phyloP scores from a whole-genome alignment of 2,329 filamentous ascomycete genomes.

The Amylocarpus encephaloides region DNA sequence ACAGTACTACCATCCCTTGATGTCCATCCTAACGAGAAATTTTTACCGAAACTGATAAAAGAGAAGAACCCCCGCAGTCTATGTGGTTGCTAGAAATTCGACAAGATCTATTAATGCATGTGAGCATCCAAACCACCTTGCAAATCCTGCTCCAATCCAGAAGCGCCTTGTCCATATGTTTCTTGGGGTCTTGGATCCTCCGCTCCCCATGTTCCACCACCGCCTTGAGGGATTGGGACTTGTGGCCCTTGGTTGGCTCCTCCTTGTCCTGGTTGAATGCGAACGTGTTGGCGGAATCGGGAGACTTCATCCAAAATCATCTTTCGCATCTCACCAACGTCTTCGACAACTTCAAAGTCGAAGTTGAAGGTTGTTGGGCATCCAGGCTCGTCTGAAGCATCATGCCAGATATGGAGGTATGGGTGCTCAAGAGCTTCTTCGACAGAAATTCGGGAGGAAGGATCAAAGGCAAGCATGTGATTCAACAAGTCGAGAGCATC shows the following conservation, averaged over 20 bases:
- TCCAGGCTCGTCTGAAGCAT: constrained; percentile 88
- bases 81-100: too few species aligned
- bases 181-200: constrained; percentile 34
- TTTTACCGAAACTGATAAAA: not conserved
- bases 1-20: not conserved
- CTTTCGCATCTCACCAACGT: constrained; percentile 88
- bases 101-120: constrained; percentile 22
- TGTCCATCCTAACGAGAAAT: not conserved
- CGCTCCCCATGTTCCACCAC: constrained; percentile 27
- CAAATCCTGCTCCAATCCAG: constrained; percentile 33
- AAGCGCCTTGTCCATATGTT: constrained; percentile 26
- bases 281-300: constrained; percentile 62
- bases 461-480: constrained; percentile 96
- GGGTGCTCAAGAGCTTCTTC: constrained; percentile 94
- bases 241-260: constrained; percentile 22
- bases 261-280: constrained; percentile 30
- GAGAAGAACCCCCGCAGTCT: not conserved
- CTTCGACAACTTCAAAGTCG: constrained; percentile 95
- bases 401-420: constrained; percentile 94
- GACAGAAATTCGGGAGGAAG: constrained; percentile 84
- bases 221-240: constrained; percentile 30
- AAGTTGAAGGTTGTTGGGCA: constrained; percentile 97
- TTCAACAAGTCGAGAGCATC: constrained; percentile 93
- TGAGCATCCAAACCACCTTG: constrained; percentile 31
- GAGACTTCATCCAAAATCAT: constrained; percentile 96